Conservation (phyloP, 169 alveolate species). For the Theileria sp. region DNA sequence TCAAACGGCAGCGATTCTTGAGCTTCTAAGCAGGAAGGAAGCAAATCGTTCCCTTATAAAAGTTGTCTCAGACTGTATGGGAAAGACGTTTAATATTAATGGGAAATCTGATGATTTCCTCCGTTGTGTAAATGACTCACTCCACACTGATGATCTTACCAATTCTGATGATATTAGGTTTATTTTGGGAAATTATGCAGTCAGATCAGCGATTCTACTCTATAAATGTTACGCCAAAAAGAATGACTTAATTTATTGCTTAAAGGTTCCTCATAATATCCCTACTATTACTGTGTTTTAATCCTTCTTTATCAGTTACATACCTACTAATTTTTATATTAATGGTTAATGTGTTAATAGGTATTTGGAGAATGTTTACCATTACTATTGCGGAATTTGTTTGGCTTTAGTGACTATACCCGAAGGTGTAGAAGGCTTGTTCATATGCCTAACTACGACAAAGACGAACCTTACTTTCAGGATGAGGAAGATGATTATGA, state of each 20-base stretch:
- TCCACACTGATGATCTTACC: slow-evolving; percentile 49
- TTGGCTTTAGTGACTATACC: slow-evolving; percentile 43
- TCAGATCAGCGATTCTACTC: slow-evolving; percentile 14
- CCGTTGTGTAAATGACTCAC: slow-evolving; percentile 49
- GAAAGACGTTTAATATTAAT: background rate
- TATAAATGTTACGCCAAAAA: background rate
- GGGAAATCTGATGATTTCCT: slow-evolving; percentile 23
- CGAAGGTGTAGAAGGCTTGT: slow-evolving; percentile 37
- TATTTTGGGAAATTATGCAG: slow-evolving; percentile 43
- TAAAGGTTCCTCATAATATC: background rate
- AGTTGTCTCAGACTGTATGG: slow-evolving; percentile 47
- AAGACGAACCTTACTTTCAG: background rate
- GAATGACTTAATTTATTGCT: background rate
- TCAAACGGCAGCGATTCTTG: slow-evolving; percentile 29
- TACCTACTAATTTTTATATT: no score
- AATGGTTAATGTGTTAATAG: slow-evolving; percentile 1
- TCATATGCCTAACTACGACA: slow-evolving; percentile 35
- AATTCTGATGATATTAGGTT: slow-evolving; percentile 39
- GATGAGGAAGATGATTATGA: slow-evolving; percentile 9
- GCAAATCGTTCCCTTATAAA: slow-evolving; percentile 34
- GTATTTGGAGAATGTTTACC: slow-evolving; percentile 61
- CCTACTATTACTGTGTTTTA: background rate
- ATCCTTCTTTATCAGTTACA: background rate
- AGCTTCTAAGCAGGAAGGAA: slow-evolving; percentile 28
- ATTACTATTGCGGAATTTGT: slow-evolving; percentile 43